Conservation (phyloP, 768 basidiomycete species). For the Suillus subaureus region DNA sequence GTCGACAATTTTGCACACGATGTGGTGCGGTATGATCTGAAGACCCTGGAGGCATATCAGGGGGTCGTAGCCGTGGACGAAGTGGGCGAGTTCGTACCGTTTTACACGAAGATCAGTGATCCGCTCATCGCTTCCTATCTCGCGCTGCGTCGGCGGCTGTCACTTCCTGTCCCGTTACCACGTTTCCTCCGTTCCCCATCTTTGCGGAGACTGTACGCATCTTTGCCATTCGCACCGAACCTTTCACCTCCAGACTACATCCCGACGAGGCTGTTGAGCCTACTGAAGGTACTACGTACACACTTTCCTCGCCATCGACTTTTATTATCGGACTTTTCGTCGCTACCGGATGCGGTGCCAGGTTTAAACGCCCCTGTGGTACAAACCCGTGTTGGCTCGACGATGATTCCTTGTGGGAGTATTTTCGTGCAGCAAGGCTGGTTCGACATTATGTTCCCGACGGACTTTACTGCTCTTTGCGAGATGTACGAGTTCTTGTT, state of each 20-base stretch:
- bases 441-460: conserved; percentile 99
- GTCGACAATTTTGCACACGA: conserved; percentile 99
- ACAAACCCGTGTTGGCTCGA: conserved; percentile 85
- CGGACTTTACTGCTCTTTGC: conserved; percentile 78
- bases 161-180: conserved; percentile 59
- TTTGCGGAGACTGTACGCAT: conserved; percentile 64
- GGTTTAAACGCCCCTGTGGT: conserved; percentile 82
- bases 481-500: conserved; percentile 92
- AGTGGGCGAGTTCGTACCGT: conserved; percentile 78
- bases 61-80: conserved; percentile 78
- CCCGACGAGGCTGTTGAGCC: conserved; percentile 86
- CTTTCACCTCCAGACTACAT: conserved; percentile 86
- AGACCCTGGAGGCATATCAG: conserved; percentile 81
- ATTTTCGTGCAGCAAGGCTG: conserved; percentile 92
- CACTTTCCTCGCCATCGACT: conserved; percentile 94
- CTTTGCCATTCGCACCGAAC: conserved; percentile 89
- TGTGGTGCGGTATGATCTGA: conserved; percentile 85
- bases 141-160: conserved; percentile 59
- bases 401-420: conserved; percentile 87
- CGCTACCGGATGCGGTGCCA: conserved; percentile 81
- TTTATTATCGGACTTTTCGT: conserved; percentile 90
- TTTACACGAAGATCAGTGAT: conserved; percentile 85
- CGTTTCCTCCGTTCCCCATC: conserved; percentile 55
- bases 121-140: conserved; percentile 83
- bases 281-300: conserved; percentile 78